Evolutionary conservation across 106 monocot genomes (phyloP), one percentile per base, ranked within the genome.

Genomic region (Acanthochlamys bracteata): DNA sequence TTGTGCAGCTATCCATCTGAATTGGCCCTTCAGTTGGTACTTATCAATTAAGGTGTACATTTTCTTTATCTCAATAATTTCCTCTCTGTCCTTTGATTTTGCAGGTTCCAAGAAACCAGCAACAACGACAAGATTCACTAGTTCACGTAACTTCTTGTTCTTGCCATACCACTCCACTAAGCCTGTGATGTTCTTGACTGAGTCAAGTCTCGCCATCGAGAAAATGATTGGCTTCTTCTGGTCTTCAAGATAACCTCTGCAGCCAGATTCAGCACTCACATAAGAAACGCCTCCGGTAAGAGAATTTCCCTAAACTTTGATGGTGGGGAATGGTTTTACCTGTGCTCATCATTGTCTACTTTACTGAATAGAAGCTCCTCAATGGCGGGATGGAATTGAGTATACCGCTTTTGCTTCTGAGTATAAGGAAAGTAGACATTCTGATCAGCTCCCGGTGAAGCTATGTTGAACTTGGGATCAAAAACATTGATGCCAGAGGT

Each of bases 141-240:
- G 60, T 24, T 85, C 83, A 67, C 96, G 73, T 46, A 91, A 74
- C 72, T 73, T 87, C 65, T 66, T 85, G 79, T 85, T 96, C 79
- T 81, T 91, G 0, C 85, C 88, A 41, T 85, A 96, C 91, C 88
- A 96, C 57, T 96, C 96, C 0, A 80, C 80, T 51, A 96, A 60
- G 20, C 96, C 96, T 0, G 80, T 85, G 54, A 96, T 88, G 76
- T 96, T 96, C 84, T 96, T 96, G 73, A 96, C 87, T 0, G 79
- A 84, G 66, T 96, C 95, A 0, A 96, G 87, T 70, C 95, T 87
- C 27, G 95, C 90, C 95, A 96, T 96, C 4, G 95, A 96, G 76
- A 96, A 96, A 59, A 96, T 80, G 66, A 96, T 85, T 9, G 95
- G 95, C 61, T 91, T 96, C 58, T 73, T 83, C 69, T 67, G 84